Evolutionary conservation across 139 green algal genomes (phyloP), one percentile per base, ranked within the genome.

Genomic region (Ulvella scutata): DNA sequence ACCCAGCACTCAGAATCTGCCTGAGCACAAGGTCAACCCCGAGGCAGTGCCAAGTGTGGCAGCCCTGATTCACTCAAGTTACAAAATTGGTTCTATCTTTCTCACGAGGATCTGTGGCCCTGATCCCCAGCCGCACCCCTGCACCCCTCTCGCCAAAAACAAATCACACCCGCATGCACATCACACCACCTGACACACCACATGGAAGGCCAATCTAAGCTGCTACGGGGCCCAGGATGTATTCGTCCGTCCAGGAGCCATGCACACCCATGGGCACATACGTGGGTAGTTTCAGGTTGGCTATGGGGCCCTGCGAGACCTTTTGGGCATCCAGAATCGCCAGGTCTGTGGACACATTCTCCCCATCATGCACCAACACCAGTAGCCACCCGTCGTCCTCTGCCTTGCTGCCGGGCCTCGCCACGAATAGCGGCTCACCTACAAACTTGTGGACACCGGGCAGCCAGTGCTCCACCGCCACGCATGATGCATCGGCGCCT

Each of bases 341-440:
- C 20, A 75, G 26, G 10, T 75, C 67, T 35, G 67, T 75, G 21
- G n/a, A 61, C 23, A 23, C n/a, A n/a, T n/a, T n/a, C 23, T 23
- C 67, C 28, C 67, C 26, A 44, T 81, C 76, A 59, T 83, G 62
- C 4, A 83, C 79, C 10, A 83, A 40, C 3, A 43, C 43, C 20
- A 80, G 37, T n/a, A 83, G 29, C 76, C 76, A 83, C n/a, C 79
- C 75, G 61, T 83, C 79, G 38, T 83, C 79, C 43, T 83, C 79
- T 6, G 60, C 76, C 28, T 21, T 75, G 38, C 21, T 44, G 36
- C 61, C 75, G 37, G 72, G 4, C 33, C 74, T 72, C 7, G 76
- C 23, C 9, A 83, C 67, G 40, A 80, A 83, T 29, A 83, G 62
- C 7, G 79, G 79, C 43, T 83, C 79, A 38, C 74, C 72, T 28